A percentile compares a stretch with the other conserved stretches of the same genome.
Evolutionary conservation across 345 rosid species (phyloP).

Genomic region (Euphorbia peplus): DNA sequence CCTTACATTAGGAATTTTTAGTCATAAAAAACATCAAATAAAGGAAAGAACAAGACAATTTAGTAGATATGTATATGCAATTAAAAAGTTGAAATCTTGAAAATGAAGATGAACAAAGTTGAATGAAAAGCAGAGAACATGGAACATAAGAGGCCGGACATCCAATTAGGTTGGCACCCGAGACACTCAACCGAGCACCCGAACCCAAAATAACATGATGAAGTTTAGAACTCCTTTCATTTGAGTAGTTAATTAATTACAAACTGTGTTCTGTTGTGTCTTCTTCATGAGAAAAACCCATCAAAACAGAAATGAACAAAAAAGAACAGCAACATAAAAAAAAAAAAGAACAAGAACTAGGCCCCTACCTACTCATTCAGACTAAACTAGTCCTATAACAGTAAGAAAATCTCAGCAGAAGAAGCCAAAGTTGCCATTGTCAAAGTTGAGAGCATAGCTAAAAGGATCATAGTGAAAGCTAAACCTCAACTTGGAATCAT

Average conservation of each 20-base stretch:
- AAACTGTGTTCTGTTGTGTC: neutral
- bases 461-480: slow-evolving; percentile 67
- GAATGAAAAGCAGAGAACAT: too few relatives aligned
- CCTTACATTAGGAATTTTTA: too few relatives aligned
- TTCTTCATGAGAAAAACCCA: neutral
- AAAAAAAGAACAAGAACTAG: neutral
- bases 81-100: too few relatives aligned
- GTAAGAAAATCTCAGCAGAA: slow-evolving; percentile 34
- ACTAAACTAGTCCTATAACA: too few relatives aligned
- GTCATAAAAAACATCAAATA: too few relatives aligned
- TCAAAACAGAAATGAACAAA: neutral
- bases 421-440: slow-evolving; percentile 61
- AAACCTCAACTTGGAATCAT: slow-evolving; percentile 30
- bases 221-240: neutral
- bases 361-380: too few relatives aligned
- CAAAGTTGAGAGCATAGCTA: slow-evolving; percentile 87
- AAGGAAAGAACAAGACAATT: too few relatives aligned
- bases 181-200: neutral
- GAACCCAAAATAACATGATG: neutral
- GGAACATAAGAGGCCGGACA: too few relatives aligned
- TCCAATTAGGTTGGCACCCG: neutral
- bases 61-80: too few relatives aligned
- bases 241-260: neutral
- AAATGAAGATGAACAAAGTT: neutral
- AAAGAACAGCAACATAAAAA: neutral